Evolutionary conservation across 768 basidiomycete genomes (phyloP).

Genomic region (Suillus clintonianus): DNA sequence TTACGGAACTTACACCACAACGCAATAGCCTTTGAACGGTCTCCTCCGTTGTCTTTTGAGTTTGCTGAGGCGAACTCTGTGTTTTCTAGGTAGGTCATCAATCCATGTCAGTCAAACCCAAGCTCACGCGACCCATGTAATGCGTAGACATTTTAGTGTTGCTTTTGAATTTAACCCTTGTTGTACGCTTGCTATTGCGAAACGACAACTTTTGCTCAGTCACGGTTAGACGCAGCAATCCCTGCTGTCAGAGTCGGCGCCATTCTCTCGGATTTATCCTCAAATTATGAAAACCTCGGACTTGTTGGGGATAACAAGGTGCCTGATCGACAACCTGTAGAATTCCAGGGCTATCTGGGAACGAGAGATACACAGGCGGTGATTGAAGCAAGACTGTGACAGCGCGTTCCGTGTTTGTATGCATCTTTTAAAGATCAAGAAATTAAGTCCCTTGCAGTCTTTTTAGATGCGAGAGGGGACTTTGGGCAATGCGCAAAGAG

Average conservation of each 20-base stretch:
- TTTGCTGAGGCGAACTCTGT: not conserved
- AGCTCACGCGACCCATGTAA: not conserved
- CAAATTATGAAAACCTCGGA: constrained; percentile 39
- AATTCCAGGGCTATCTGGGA: constrained; percentile 8
- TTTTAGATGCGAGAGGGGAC: constrained; percentile 52
- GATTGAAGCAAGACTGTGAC: constrained; percentile 11
- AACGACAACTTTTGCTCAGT: not conserved
- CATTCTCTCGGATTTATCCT: constrained; percentile 26
- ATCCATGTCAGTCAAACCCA: not conserved
- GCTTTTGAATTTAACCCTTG: not conserved
- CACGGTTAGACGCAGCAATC: too few species aligned
- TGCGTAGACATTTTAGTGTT: not conserved
- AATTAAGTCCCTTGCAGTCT: constrained; percentile 4
- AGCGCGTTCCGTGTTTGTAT: constrained; percentile 51
- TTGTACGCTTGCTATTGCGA: not conserved
- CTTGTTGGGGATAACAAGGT: constrained; percentile 30
- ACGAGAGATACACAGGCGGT: constrained; percentile 16
- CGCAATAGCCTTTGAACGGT: too few species aligned
- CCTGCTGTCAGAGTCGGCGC: not conserved
- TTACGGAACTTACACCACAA: constrained; percentile 20
- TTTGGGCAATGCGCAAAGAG: constrained; percentile 45
- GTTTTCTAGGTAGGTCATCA: not conserved
- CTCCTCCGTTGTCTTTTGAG: too few species aligned
- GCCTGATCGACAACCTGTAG: constrained; percentile 8
- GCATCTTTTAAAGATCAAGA: constrained; percentile 19